Evolutionary conservation across 345 rosid genomes (phyloP).

Genomic region (Eucalyptus leucophloia): DNA sequence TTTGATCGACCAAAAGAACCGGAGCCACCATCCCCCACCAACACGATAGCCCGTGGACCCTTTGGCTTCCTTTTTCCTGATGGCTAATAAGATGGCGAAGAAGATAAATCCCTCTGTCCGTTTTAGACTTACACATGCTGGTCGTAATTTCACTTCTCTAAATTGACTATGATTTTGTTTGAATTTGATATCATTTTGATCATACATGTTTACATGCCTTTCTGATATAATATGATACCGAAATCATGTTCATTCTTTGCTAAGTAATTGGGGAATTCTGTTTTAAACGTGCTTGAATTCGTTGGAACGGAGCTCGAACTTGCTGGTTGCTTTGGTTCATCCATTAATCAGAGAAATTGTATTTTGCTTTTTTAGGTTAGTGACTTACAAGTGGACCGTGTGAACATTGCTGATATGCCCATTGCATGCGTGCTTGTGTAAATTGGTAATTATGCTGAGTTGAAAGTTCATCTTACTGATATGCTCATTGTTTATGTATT

Average conservation of each 20-base stretch:
- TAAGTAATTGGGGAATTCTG: neutral
- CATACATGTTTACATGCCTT: neutral
- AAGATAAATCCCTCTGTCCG: neutral
- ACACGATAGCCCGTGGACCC: neutral
- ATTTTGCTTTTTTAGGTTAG: neutral
- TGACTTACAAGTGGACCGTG: neutral
- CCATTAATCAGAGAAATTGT: neutral
- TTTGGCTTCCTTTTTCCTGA: neutral
- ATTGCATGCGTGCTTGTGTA: neutral
- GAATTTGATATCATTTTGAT: neutral
- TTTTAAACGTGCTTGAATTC: neutral
- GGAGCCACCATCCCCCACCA: neutral
- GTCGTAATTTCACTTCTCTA: neutral
- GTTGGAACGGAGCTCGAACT: neutral
- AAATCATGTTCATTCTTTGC: neutral
- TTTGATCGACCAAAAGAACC: neutral
- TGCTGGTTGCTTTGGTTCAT: neutral
- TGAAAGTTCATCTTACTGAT: neutral
- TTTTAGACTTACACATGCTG: neutral
- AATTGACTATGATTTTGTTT: neutral
- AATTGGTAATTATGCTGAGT: neutral
- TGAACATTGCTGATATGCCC: neutral
- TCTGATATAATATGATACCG: neutral
- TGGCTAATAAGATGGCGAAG: neutral
- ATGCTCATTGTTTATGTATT: neutral